Evolutionary conservation across 495 filamentous ascomycete species (phyloP).

Genomic region (Chlorociboria aeruginascens): DNA sequence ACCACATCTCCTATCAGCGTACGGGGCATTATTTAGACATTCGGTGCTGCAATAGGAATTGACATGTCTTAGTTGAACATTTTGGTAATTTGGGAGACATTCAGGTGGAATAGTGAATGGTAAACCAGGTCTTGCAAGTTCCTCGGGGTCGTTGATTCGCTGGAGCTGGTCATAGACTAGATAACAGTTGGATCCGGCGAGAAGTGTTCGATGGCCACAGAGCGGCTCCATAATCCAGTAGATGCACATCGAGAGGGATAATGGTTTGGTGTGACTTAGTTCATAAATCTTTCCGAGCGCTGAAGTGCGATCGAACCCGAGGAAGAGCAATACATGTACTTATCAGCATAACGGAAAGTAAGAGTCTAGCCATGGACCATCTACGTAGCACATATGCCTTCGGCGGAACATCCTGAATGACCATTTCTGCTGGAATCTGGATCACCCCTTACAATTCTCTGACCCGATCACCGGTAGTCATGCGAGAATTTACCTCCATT

Average conservation of each 20-base stretch:
- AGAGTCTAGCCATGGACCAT: no score
- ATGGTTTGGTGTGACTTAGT: no score
- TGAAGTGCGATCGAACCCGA: no score
- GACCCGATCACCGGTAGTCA: no score
- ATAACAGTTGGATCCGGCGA: slow-evolving; percentile 18
- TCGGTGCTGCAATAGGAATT: slow-evolving; percentile 15
- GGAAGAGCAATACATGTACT: no score
- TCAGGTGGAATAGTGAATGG: slow-evolving; percentile 17
- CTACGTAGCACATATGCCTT: no score
- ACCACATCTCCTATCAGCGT: slow-evolving; percentile 8
- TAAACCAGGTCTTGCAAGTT: slow-evolving; percentile 5
- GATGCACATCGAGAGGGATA: slow-evolving; percentile 18
- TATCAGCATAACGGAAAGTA: no score
- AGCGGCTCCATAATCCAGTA: slow-evolving; percentile 17
- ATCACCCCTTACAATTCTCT: no score
- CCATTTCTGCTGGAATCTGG: no score
- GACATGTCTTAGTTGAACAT: slow-evolving; percentile 6
- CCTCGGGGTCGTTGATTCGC: slow-evolving; percentile 18
- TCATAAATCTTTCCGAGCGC: no score
- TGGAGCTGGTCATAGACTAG: slow-evolving; percentile 15
- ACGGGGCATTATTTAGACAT: slow-evolving; percentile 16
- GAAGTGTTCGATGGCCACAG: slow-evolving; percentile 20
- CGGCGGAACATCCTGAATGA: no score
- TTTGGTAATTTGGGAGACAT: slow-evolving; percentile 17
- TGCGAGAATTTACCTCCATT: no score